These are phyloP conservation scores for Isoetes engelmannii DNA, from an alignment of 83 land plant genomes.

Conservation along the genomic window DNA sequence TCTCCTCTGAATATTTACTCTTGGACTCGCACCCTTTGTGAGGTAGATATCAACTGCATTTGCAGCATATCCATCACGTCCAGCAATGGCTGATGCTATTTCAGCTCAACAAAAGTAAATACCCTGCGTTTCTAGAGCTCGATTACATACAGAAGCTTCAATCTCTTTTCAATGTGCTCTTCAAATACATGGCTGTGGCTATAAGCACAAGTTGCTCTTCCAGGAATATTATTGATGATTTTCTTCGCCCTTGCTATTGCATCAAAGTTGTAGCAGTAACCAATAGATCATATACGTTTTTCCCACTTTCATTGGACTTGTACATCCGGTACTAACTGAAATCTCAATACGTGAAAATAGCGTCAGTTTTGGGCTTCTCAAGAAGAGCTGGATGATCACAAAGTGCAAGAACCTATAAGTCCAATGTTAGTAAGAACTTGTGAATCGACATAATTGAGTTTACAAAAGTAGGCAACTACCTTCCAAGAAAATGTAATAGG, in stretches of 20 bases:
- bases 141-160: too few relatives aligned
- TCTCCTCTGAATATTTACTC: conserved; percentile 32
- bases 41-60: conserved; percentile 75
- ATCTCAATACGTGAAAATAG: conserved; percentile 62
- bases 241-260: conserved; percentile 70
- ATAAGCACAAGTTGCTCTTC: conserved; percentile 90
- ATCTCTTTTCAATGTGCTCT: conserved; percentile 2
- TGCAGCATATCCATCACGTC: conserved; percentile 88
- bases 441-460: too few relatives aligned
- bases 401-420: conserved; percentile 78
- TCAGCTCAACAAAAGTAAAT: conserved; percentile 76
- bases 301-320: background rate
- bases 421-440: too few relatives aligned
- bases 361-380: conserved; percentile 74
- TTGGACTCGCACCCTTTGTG: conserved; percentile 98
- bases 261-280: conserved; percentile 76
- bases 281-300: conserved; percentile 9
- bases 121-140: conserved; percentile 66
- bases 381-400: conserved; percentile 85
- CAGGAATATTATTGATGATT: conserved; percentile 79
- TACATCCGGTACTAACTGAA: background rate
- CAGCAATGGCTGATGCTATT: conserved; percentile 88
- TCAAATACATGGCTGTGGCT: conserved; percentile 87
- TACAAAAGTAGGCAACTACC: too few relatives aligned
- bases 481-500: too few relatives aligned